phyloP scores from a whole-genome alignment of 1,284 basidiomycete genomes.

The Wolfiporia cocos region DNA sequence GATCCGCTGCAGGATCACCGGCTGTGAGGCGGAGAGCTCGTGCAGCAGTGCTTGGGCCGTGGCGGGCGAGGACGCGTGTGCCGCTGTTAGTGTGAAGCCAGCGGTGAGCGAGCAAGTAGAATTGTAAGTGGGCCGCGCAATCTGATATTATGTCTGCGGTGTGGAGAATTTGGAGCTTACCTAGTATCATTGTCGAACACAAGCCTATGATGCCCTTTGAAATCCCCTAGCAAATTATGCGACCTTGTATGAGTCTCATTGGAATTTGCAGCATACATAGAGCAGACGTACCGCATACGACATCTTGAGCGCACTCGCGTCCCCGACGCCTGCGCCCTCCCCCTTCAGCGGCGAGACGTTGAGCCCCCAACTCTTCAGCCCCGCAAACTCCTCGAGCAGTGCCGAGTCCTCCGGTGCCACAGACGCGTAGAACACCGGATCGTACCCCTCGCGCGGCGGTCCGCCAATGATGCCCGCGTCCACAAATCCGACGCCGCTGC shows the following conservation, averaged over 20 bases:
- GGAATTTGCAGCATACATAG: background rate
- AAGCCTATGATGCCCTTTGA: conserved; percentile 49
- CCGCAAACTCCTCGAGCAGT: conserved; percentile 37
- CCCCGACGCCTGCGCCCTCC: conserved; percentile 44
- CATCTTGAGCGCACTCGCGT: conserved; percentile 60
- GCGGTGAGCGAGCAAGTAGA: background rate
- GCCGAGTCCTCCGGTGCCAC: conserved; percentile 29
- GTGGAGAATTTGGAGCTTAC: too few relatives aligned
- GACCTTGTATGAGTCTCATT: background rate
- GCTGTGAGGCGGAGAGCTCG: conserved; percentile 43
- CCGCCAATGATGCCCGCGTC: conserved; percentile 57
- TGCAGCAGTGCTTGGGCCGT: conserved; percentile 46
- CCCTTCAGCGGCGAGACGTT: conserved; percentile 40
- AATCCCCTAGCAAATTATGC: conserved; percentile 36
- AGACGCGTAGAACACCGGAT: conserved; percentile 53
- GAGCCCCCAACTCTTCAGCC: conserved; percentile 36
- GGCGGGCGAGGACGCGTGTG: conserved; percentile 50
- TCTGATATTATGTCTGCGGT: too few relatives aligned
- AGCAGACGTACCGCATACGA: conserved; percentile 43
- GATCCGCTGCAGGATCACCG: conserved; percentile 35
- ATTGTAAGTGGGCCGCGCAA: too few relatives aligned
- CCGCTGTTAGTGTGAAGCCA: conserved; percentile 29
- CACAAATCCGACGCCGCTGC: conserved; percentile 37
- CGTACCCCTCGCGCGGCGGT: conserved; percentile 40
- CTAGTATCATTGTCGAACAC: conserved; percentile 51